These are phyloP conservation scores for Fistulifera pelliculosa DNA, from an alignment of 108 stramenopile species.

Conservation along the genomic window DNA sequence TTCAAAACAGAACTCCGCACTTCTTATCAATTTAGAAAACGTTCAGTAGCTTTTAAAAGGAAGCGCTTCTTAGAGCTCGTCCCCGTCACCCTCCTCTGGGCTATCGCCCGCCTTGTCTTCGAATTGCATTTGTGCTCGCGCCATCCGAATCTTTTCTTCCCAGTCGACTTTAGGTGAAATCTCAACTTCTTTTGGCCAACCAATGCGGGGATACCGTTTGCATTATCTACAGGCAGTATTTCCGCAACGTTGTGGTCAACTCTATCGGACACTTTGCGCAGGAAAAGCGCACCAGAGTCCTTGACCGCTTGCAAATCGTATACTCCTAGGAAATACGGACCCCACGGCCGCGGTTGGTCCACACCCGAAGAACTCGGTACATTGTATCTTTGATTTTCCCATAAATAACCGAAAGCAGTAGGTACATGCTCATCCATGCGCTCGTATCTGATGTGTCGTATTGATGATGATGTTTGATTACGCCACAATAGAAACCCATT, in stretches of 20 bases:
- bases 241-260: constrained; percentile 65
- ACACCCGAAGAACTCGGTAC: constrained; percentile 45
- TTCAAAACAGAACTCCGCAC: too few relatives aligned
- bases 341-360: constrained; percentile 58
- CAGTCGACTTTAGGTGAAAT: constrained; percentile 27
- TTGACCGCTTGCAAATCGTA: constrained; percentile 72
- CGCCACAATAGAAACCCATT: constrained; percentile 14
- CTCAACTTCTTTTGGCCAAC: constrained; percentile 54
- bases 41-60: too few relatives aligned
- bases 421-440: constrained; percentile 85
- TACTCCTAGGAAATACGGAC: constrained; percentile 81
- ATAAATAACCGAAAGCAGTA: constrained; percentile 43
- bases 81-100: too few relatives aligned
- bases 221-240: constrained; percentile 52
- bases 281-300: constrained; percentile 69
- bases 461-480: constrained; percentile 6
- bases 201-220: constrained; percentile 55
- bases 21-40: too few relatives aligned
- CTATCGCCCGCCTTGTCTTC: too few relatives aligned
- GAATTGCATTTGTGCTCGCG: too few relatives aligned
- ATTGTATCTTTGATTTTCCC: constrained; percentile 37
- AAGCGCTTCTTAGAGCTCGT: too few relatives aligned
- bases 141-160: constrained; percentile 6
- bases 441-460: constrained; percentile 60
- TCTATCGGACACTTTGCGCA: constrained; percentile 66